phyloP scores from a whole-genome alignment of 2,329 filamentous ascomycete genomes.

The Fonsecaea erecta region DNA sequence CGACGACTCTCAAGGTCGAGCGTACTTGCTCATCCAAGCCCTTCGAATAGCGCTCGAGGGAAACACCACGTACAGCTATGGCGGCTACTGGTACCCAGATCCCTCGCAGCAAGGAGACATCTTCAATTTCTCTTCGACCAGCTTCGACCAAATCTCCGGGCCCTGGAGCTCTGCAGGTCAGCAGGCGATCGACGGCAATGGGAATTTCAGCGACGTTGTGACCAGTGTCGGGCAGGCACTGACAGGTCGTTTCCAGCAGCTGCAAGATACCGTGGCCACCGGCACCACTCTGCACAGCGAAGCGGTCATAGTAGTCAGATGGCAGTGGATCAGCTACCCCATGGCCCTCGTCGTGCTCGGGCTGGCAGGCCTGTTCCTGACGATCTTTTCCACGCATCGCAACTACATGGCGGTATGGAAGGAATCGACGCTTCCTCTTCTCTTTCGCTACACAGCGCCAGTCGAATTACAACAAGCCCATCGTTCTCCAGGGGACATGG shows the following conservation, averaged over 20 bases:
- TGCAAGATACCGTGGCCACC: constrained; percentile 12
- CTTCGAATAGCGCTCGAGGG: constrained; percentile 25
- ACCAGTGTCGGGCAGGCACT: constrained; percentile 18
- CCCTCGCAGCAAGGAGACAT: constrained; percentile 1
- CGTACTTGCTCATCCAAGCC: constrained; percentile 21
- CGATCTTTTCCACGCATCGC: constrained; percentile 19
- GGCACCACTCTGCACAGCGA: constrained; percentile 17
- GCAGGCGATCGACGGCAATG: constrained; percentile 26
- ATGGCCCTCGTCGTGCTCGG: constrained; percentile 19
- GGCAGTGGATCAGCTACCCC: constrained; percentile 22
- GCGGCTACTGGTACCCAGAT: constrained; percentile 24
- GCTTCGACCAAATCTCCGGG: constrained; percentile 11
- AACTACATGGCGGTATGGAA: constrained; percentile 26
- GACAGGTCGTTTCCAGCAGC: constrained; percentile 26
- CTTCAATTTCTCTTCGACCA: constrained; percentile 19
- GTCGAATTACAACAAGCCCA: neutral
- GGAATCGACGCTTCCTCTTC: constrained; percentile 22
- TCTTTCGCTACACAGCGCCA: constrained; percentile 12
- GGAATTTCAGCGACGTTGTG: constrained; percentile 21
- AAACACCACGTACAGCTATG: constrained; percentile 24
- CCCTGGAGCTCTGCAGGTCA: constrained; percentile 25
- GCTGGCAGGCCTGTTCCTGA: constrained; percentile 11
- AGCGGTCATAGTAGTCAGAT: constrained; percentile 19
- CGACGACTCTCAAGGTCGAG: constrained; percentile 16
- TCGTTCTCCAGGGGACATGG: neutral